Conservation (phyloP, 2,329 filamentous ascomycete genomes). For the Pseudogymnoascus destructans region DNA sequence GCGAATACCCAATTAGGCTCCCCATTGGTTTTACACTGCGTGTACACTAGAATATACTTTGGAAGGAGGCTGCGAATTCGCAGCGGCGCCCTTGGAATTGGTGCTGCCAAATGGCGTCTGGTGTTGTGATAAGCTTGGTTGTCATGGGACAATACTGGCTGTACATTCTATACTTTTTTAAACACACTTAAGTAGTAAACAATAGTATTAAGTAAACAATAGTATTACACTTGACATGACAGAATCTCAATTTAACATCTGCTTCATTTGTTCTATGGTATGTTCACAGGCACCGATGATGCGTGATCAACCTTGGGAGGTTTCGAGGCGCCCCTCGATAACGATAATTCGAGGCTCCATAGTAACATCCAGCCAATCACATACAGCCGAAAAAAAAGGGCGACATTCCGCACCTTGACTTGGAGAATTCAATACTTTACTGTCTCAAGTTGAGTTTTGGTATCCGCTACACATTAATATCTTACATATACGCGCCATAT, state of each 20-base stretch:
- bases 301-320: conserved; percentile 2
- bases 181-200: background rate
- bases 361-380: background rate
- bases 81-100: background rate
- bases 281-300: background rate
- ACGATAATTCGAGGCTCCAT: conserved; percentile 5
- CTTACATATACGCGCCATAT: background rate
- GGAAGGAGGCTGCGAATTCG: background rate
- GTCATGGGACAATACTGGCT: background rate
- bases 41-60: background rate
- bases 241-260: background rate
- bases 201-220: background rate
- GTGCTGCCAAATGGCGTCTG: background rate
- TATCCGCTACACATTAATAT: conserved; percentile 1
- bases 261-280: background rate
- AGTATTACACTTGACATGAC: background rate
- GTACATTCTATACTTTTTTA: background rate
- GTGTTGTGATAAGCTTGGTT: background rate
- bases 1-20: conserved; percentile 1
- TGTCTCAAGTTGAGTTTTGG: background rate
- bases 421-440: background rate
- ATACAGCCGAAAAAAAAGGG: conserved; percentile 6
- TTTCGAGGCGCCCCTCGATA: background rate
- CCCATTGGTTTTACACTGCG: conserved; percentile 1
- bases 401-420: background rate